Base-by-base conservation (phyloP, 2,329 filamentous ascomycete genomes). In the Colletotrichum falcatum region DNA sequence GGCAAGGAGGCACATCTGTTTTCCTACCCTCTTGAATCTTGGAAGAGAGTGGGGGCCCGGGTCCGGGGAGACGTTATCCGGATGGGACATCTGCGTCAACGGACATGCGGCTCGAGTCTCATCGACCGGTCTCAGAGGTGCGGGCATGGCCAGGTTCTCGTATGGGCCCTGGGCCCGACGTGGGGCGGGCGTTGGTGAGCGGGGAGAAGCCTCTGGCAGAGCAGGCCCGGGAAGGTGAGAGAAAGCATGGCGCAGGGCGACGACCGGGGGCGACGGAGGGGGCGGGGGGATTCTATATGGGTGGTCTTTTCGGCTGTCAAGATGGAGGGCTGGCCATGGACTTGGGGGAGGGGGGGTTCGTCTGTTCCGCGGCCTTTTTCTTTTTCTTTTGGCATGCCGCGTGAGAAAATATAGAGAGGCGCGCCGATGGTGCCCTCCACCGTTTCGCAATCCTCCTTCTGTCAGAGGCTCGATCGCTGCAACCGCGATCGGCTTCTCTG, bases 261-360 rank as follows among this genome's bases (percentile, higher is more conserved):
- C 51, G 5, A 18, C 8, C 20, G 44, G 9, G 39, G 23, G 12
- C 11, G n/a, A 46, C 26, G 20, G 46, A n/a, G 14, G 18, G 18
- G 7, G 26, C 3, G 28, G 28, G n/a, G 20, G n/a, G 44, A 46
- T 12, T n/a, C n/a, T n/a, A n/a, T n/a, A n/a, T n/a, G n/a, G 7
- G 20, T 26, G 30, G 30, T 4, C 33, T 20, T 35, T 46, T n/a
- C 28, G 8, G 16, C 28, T 20, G 20, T 28, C 5, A 20, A 48
- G 30, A 37, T 49, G 51, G 55, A 33, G 51, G 64, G 58, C 42
- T 44, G 64, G 44, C 53, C 64, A 67, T 59, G 67, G 64, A 37
- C 35, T 59, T 46, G 8, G 64, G 62, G 58, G 64, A 58, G 58
- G 58, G 62, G 67, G 62, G 58, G 67, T 70, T 70, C 67, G 37